Evolutionary conservation across 2,329 filamentous ascomycete genomes (phyloP).

Genomic region (Amauroascus verrucosus): DNA sequence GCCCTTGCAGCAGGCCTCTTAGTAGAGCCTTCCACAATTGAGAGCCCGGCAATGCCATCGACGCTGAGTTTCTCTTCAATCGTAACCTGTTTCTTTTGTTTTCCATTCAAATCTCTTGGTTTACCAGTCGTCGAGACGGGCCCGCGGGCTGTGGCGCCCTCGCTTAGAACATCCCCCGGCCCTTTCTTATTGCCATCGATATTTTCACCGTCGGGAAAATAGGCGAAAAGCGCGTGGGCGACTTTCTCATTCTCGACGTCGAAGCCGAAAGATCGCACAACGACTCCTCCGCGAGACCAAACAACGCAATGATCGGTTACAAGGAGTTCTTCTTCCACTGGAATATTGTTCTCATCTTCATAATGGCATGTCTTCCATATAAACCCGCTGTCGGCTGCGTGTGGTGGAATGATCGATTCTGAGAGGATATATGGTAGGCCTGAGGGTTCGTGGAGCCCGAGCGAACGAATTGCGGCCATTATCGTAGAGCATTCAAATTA

Average conservation of each 20-base stretch:
- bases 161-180: background rate
- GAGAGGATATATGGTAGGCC: conserved; percentile 72
- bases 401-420: conserved; percentile 62
- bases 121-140: conserved; percentile 1
- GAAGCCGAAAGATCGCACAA: conserved; percentile 79
- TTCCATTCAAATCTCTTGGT: conserved; percentile 5
- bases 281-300: conserved; percentile 77
- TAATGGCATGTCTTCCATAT: conserved; percentile 59
- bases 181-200: conserved; percentile 15
- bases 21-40: conserved; percentile 29
- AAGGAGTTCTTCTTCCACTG: conserved; percentile 67
- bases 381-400: conserved; percentile 56
- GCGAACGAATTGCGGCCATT: conserved; percentile 86
- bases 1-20: conserved; percentile 44
- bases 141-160: background rate
- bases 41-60: conserved; percentile 11
- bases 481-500: conserved; percentile 18
- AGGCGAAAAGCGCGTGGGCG: conserved; percentile 73
- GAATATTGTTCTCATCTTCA: conserved; percentile 33
- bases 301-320: conserved; percentile 66
- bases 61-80: conserved; percentile 12
- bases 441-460: conserved; percentile 81
- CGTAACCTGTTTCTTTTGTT: conserved; percentile 14
- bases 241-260: conserved; percentile 77
- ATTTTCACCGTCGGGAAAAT: conserved; percentile 51